Base-by-base conservation (phyloP, 2,329 filamentous ascomycete genomes). In the Thelonectria blattea region DNA sequence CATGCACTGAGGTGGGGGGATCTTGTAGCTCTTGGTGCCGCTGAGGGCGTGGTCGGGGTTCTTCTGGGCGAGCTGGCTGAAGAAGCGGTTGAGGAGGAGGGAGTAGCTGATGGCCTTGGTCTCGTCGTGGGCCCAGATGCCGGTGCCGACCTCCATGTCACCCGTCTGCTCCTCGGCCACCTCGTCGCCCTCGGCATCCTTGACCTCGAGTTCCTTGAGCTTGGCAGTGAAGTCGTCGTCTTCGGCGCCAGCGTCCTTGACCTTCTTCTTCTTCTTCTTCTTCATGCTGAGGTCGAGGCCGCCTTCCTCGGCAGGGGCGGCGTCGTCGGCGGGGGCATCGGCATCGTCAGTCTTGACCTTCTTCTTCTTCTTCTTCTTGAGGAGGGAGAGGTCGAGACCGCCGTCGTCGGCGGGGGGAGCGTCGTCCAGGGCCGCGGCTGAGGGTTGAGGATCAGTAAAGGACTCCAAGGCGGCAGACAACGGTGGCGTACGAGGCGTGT, bases 1-100 rank as follows among this genome's bases (percentile, higher is more conserved):
- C 75, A 98, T 88, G 82, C 95, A 98, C 83, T 99, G 95, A 52
- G 95, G 95, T 54, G 95, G 95, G 53, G 95, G 95, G 71, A 99
- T 99, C 88, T 98, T 98, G 88, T 98, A 99, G 79, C 91, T 96
- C 85, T 93, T 95, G 73, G 89, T 88, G 68, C 92, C 92, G 76
- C 88, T 91, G 65, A 91, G 90, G 66, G 94, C 90, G 73, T 98
- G 90, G 77, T 99, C 95, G 71, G 95, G 95, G 83, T 99, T 96
- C 84, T 96, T 93, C 80, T 94, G 91, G 79, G 95, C 89, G 65
- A 99, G 88, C 68, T 96, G 90, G 75, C 87, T 90, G 87, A 97
- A 99, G 86, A 99, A 99, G 70, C 95, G 92, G 73, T 85, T 86
- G 67, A 98, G 88, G 52, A 99, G 88, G 65, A 93, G 85, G 73